phyloP scores from a whole-genome alignment of 148 eudicot species.

The Suaeda aralocaspica region DNA sequence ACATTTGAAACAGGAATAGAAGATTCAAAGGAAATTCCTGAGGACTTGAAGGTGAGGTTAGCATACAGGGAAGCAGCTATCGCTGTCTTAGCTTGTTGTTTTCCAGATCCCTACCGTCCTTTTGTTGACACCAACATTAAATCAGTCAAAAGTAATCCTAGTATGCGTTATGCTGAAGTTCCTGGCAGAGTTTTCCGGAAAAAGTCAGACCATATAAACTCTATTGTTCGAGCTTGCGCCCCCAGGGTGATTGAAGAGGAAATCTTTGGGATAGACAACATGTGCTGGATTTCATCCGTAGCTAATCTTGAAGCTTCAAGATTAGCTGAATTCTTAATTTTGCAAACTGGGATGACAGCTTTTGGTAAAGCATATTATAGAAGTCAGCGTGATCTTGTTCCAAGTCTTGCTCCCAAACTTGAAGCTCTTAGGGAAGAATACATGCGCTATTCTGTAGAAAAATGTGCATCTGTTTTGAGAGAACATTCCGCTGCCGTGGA shows the following conservation, averaged over 20 bases:
- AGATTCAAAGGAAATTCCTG: constrained; percentile 71
- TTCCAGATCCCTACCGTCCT: constrained; percentile 74
- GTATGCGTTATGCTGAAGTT: constrained; percentile 49
- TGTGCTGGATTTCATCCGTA: constrained; percentile 88
- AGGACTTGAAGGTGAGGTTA: constrained; percentile 73
- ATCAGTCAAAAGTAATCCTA: constrained; percentile 57
- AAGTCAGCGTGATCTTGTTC: constrained; percentile 64
- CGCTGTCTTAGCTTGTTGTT: constrained; percentile 77
- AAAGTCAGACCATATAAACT: constrained; percentile 65
- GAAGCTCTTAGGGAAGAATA: constrained; percentile 90
- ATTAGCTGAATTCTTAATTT: constrained; percentile 59
- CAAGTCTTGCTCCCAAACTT: constrained; percentile 80
- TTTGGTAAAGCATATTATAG: constrained; percentile 89
- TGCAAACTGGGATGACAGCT: constrained; percentile 93
- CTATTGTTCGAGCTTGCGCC: constrained; percentile 81
- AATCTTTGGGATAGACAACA: constrained; percentile 75
- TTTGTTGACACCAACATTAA: constrained; percentile 74
- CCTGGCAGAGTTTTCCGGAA: constrained; percentile 62
- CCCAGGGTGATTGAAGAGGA: constrained; percentile 95
- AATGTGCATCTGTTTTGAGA: constrained; percentile 57
- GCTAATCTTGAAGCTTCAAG: constrained; percentile 76
- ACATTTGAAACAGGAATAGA: constrained; percentile 96
- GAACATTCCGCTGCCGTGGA: constrained; percentile 74
- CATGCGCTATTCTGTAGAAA: constrained; percentile 74
- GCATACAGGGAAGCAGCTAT: constrained; percentile 96